Conservation (phyloP, 768 basidiomycete species). For the Lactarius quietus region DNA sequence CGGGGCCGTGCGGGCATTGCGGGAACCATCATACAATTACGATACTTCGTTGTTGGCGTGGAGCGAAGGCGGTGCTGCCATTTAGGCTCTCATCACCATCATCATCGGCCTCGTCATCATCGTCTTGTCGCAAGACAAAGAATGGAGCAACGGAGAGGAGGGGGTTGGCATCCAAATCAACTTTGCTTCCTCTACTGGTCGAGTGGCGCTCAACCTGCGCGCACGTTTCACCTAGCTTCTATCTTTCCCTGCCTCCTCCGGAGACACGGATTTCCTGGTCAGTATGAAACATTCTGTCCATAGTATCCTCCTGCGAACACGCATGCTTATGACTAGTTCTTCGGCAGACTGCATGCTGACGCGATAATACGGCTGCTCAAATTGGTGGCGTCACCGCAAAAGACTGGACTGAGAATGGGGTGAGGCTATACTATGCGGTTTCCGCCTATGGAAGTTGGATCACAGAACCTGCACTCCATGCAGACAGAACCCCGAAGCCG, state of each 20-base stretch:
- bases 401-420: background rate
- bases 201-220: background rate
- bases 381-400: slow-evolving; percentile 5
- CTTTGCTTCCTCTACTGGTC: background rate
- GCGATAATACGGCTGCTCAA: background rate
- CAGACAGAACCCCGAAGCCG: background rate
- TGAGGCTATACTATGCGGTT: background rate
- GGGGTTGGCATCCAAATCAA: background rate
- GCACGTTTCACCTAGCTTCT: background rate
- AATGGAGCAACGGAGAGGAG: too few relatives aligned
- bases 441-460: background rate
- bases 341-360: background rate
- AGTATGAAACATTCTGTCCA: background rate
- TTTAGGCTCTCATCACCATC: background rate
- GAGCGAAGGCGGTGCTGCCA: background rate
- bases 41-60: background rate
- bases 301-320: background rate
- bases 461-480: background rate
- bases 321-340: slow-evolving; percentile 5
- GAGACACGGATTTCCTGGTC: background rate
- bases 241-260: background rate
- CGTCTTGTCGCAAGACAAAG: background rate
- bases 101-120: background rate
- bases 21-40: background rate
- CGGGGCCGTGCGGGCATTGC: too few relatives aligned